Conservation (phyloP, 768 basidiomycete species). For the Lactifluus echinatus region DNA sequence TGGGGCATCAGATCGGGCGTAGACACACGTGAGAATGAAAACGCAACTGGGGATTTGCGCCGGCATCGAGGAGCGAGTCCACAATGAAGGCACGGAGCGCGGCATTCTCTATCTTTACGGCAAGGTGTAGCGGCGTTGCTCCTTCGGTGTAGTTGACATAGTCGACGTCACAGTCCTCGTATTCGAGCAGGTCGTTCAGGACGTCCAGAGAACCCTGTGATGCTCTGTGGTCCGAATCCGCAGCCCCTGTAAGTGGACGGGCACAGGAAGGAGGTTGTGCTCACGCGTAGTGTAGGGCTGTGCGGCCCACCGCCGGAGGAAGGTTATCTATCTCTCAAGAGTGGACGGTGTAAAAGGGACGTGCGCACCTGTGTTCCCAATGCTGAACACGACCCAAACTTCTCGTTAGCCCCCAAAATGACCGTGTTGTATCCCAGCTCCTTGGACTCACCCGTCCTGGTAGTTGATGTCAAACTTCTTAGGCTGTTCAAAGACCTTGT, state of each 20-base stretch:
- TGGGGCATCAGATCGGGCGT: background rate
- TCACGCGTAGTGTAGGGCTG: constrained; percentile 70
- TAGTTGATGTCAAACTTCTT: constrained; percentile 64
- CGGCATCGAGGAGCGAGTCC: constrained; percentile 65
- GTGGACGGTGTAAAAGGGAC: background rate
- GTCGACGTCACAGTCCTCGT: constrained; percentile 78
- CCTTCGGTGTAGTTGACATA: constrained; percentile 58
- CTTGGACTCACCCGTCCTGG: constrained; percentile 57
- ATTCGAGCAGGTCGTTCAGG: constrained; percentile 62
- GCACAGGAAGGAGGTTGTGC: constrained; percentile 21
- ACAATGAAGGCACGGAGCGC: constrained; percentile 49
- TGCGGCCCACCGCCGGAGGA: background rate
- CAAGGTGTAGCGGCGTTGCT: constrained; percentile 75
- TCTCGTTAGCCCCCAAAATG: background rate
- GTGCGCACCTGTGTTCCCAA: constrained; percentile 73
- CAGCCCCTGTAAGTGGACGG: background rate
- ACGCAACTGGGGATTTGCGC: constrained; percentile 59
- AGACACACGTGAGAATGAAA: background rate
- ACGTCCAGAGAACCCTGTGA: constrained; percentile 50
- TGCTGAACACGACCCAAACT: constrained; percentile 21
- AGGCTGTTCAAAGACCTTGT: constrained; percentile 46
- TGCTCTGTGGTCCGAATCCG: constrained; percentile 39
- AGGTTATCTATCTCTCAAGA: background rate
- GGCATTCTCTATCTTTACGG: constrained; percentile 45
- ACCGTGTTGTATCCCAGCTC: background rate